Evolutionary conservation across 225 moss, liverwort and hornwort species (phyloP).

Genomic region (Polytrichum formosum): DNA sequence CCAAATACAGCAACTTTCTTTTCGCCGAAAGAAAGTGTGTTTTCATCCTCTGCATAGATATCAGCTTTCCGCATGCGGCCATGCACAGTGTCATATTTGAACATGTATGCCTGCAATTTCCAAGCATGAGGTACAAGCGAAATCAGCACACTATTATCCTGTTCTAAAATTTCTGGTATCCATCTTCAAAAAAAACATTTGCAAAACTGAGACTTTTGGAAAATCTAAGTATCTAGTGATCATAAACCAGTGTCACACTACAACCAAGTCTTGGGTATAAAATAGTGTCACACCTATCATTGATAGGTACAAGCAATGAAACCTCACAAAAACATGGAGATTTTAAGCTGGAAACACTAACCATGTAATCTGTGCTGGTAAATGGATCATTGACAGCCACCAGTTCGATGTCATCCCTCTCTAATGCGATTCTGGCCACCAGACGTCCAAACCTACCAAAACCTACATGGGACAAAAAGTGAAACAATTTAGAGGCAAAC

Average conservation of each 20-base stretch:
- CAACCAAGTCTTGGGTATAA: background rate
- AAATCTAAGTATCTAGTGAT: background rate
- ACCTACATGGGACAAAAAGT: conserved; percentile 3
- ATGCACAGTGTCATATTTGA: conserved; percentile 83
- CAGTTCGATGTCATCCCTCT: conserved; percentile 15
- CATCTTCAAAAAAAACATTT: background rate
- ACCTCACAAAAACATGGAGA: background rate
- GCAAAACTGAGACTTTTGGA: background rate
- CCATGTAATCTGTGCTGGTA: conserved; percentile 50
- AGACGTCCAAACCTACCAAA: conserved; percentile 22
- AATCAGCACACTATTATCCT: background rate
- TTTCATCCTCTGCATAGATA: conserved; percentile 62
- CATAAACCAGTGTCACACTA: background rate
- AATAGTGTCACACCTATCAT: background rate
- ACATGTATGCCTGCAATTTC: conserved; percentile 66
- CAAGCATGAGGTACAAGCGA: background rate
- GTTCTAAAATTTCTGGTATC: background rate
- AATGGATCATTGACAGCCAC: conserved; percentile 64
- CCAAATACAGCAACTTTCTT: conserved; percentile 39
- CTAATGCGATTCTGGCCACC: conserved; percentile 6
- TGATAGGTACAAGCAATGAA: background rate
- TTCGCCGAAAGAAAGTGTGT: conserved; percentile 46
- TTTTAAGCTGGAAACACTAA: conserved; percentile 10
- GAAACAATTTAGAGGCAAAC: background rate
- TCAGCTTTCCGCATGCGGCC: conserved; percentile 55